Conservation (phyloP, 164 flowering plant genomes). For the Magnolia officinalis region DNA sequence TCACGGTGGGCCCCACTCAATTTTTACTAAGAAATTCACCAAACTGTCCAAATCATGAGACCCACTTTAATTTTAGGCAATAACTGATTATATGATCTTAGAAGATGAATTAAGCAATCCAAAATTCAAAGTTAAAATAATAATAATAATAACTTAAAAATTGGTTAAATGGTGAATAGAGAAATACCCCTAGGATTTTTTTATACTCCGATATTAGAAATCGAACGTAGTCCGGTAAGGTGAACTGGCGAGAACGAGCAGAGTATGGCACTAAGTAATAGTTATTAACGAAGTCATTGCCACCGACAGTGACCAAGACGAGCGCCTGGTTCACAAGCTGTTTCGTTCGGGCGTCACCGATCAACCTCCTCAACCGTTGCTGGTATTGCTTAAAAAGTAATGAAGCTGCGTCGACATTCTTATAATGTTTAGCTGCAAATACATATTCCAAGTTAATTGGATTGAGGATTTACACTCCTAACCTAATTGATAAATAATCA, state of each 20-base stretch:
- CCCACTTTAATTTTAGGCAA: no score
- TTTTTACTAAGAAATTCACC: no score
- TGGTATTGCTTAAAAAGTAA: constrained; percentile 59
- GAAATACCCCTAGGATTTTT: constrained; percentile 45
- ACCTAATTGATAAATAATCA: no score
- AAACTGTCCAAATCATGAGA: no score
- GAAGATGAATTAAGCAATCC: no score
- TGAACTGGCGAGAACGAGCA: constrained; percentile 47
- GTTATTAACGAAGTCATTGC: constrained; percentile 89
- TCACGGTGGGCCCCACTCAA: no score
- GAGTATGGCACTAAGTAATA: constrained; percentile 56
- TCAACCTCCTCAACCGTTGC: constrained; percentile 29
- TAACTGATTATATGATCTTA: no score
- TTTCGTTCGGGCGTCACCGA: constrained; percentile 36
- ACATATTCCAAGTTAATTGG: neutral
- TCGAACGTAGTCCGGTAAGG: constrained; percentile 39
- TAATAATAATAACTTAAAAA: neutral
- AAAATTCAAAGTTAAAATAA: no score
- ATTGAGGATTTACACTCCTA: neutral
- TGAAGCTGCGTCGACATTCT: constrained; percentile 42
- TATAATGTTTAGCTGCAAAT: constrained; percentile 55
- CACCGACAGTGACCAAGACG: constrained; percentile 59
- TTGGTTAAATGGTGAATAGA: neutral
- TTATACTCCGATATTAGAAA: constrained; percentile 52
- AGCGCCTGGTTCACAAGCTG: constrained; percentile 52